Evolutionary conservation across 176 grass and related monocot genomes (phyloP), one percentile per base, ranked within the genome.

Genomic region (Pontederia crassipes): DNA sequence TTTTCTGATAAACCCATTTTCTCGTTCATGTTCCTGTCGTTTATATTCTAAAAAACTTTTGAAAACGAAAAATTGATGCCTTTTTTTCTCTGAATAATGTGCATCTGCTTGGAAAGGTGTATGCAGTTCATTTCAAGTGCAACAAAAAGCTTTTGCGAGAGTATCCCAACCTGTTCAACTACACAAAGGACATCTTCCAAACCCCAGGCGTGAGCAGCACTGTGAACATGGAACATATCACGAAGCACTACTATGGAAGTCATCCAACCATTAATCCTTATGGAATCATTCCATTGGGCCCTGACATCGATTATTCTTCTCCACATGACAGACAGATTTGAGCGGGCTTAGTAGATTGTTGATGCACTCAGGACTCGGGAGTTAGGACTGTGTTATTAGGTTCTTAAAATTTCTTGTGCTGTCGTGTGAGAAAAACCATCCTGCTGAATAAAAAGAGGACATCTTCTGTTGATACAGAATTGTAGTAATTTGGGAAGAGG

Each of bases 101-200:
- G 9, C 7, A 26, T 12, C 14, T 49, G 6, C 9, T 28, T 79
- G 12, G 14, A 12, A 63, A 96, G 92, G 92, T 97, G 14, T 97
- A 97, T 48, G 76, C 83, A 2, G 81, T 97, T 45, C 83, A 97
- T 58, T 97, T 97, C 83, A 90, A 97, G 61, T 97, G 87, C 70
- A 97, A 90, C 83, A 97, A 96, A 80, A 90, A 75, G 66, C 83
- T 85, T 6, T 27, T 97, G 66, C 77, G 70, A 46, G 92, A 97
- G 54, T 90, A 90, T 55, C 78, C 81, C 1, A 97, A 97, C 58
- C 28, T 97, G 56, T 90, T 90, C 75, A 97, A 97, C 17, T 97
- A 97, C 75, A 90, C 78, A 50, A 97, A 97, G 61, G 87, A 97
- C 59, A 88, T 97, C 48, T 97, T 88, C 69, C 92, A 90, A 64